Evolutionary conservation across 2,329 filamentous ascomycete genomes (phyloP).

Genomic region (Alternaria burnsii): DNA sequence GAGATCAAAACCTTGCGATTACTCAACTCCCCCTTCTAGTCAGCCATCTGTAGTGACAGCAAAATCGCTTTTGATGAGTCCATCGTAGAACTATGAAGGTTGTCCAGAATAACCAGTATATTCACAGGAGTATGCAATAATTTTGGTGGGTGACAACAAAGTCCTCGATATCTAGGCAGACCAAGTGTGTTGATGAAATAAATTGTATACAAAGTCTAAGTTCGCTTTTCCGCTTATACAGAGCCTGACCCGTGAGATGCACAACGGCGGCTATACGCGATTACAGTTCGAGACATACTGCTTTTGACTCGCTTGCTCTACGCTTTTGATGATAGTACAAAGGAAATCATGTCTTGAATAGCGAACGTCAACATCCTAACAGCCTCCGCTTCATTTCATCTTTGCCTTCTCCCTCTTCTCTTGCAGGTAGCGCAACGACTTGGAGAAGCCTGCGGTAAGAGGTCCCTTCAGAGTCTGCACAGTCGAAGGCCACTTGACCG

Average conservation of each 20-base stretch:
- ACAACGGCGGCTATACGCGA: slow-evolving; percentile 23
- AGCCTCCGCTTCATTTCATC: slow-evolving; percentile 28
- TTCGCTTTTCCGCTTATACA: slow-evolving; percentile 16
- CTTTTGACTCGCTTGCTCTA: slow-evolving; percentile 13
- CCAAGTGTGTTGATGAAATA: background rate
- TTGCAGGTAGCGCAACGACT: slow-evolving; percentile 76
- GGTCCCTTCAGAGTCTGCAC: slow-evolving; percentile 86
- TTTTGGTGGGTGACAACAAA: too few relatives aligned
- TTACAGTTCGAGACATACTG: slow-evolving; percentile 9
- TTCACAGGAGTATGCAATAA: too few relatives aligned
- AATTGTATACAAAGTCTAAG: slow-evolving; percentile 3
- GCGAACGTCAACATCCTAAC: background rate
- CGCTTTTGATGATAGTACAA: slow-evolving; percentile 30
- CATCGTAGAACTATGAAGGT: too few relatives aligned
- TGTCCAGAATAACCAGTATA: fast-evolving
- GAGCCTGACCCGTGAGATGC: slow-evolving; percentile 34
- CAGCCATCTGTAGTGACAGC: too few relatives aligned
- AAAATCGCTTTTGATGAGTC: too few relatives aligned
- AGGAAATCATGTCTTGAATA: slow-evolving; percentile 11
- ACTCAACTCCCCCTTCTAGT: too few relatives aligned
- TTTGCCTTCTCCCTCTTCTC: slow-evolving; percentile 72
- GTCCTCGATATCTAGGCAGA: background rate
- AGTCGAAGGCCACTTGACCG: slow-evolving; percentile 91
- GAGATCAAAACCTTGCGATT: too few relatives aligned
- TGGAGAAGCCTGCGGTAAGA: slow-evolving; percentile 76